Evolutionary conservation across 768 basidiomycete species (phyloP), one percentile per base, ranked within the genome.

Genomic region (Cystobasidium tubakii): DNA sequence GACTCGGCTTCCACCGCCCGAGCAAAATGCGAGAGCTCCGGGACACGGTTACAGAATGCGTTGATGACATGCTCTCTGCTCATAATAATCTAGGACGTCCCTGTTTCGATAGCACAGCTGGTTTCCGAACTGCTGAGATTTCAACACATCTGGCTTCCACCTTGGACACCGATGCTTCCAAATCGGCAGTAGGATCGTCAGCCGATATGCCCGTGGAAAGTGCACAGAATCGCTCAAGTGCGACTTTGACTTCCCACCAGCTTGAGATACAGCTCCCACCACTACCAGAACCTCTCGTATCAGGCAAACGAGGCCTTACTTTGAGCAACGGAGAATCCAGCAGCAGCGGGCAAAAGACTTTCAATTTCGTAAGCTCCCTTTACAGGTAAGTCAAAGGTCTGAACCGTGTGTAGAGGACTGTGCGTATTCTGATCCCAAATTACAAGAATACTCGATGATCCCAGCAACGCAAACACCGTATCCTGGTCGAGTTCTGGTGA

Each of bases 391-490:
- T 60, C 12, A 27, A 2, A 27, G 13, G 6, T 60, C 15, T 29
- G 4, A 9, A 3, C 4, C 46, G 7, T 12, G 3, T 50, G 46
- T n/a, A 50, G 9, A 17, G 7, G 42, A 7, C 42, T 42, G 17
- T 9, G 53, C 27, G 13, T 7, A 2, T 29, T 12, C 53, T 29
- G 7, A 54, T 54, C 21, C 21, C 6, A 9, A 9, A 27, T 29
- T 60, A 9, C 23, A 39, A 65, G 63, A 2, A 65, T 65, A 23
- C 36, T 65, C 23, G 33, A 65, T 3, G 63, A 65, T 44, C 57
- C 57, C 10, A 27, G 21, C 25, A 39, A 10, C 34, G 4, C 43
- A 31, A 27, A 13, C 39, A 34, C 25, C 33, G 13, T 39, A 10
- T 39, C 36, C 34, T 65, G 63, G 63, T 31, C 25, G 12, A 43